Evolutionary conservation across 768 basidiomycete genomes (phyloP).

Genomic region (Pulveroboletus sp.): DNA sequence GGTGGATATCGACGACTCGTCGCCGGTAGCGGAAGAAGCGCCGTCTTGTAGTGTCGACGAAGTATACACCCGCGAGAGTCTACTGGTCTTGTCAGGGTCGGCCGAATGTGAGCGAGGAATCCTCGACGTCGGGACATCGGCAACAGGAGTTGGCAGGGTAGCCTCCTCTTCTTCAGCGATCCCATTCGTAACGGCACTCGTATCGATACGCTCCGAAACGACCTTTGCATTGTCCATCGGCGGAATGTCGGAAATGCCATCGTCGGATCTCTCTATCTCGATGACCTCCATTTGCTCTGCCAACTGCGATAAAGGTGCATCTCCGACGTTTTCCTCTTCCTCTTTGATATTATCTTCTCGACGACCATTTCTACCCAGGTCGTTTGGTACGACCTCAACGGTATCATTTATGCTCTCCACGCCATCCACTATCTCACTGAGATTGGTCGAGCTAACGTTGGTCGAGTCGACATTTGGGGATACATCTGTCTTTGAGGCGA

Average conservation of each 20-base stretch:
- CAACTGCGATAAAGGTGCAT: constrained; percentile 3
- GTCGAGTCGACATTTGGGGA: constrained; percentile 21
- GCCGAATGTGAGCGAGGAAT: constrained; percentile 80
- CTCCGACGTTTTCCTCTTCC: constrained; percentile 21
- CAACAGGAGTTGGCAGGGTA: constrained; percentile 37
- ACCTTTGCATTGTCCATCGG: constrained; percentile 8
- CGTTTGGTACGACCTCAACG: constrained; percentile 16
- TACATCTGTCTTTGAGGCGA: constrained; percentile 36
- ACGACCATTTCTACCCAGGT: constrained; percentile 13
- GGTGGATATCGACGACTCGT: constrained; percentile 72
- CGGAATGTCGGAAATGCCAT: constrained; percentile 13
- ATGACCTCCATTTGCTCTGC: constrained; percentile 12
- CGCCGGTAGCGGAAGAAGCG: constrained; percentile 58
- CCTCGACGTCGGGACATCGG: constrained; percentile 38
- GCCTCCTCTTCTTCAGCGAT: constrained; percentile 29
- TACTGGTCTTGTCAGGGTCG: constrained; percentile 64
- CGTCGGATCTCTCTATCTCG: constrained; percentile 24
- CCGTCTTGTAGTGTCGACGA: constrained; percentile 51
- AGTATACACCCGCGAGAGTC: constrained; percentile 58
- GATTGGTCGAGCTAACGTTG: constrained; percentile 27
- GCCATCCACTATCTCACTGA: constrained; percentile 32
- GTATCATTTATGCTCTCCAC: constrained; percentile 31
- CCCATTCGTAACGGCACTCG: constrained; percentile 20
- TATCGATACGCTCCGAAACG: constrained; percentile 17
- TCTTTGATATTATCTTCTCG: constrained; percentile 26